phyloP scores from a whole-genome alignment of 768 basidiomycete species.

The Candolleomyces eurysporus region DNA sequence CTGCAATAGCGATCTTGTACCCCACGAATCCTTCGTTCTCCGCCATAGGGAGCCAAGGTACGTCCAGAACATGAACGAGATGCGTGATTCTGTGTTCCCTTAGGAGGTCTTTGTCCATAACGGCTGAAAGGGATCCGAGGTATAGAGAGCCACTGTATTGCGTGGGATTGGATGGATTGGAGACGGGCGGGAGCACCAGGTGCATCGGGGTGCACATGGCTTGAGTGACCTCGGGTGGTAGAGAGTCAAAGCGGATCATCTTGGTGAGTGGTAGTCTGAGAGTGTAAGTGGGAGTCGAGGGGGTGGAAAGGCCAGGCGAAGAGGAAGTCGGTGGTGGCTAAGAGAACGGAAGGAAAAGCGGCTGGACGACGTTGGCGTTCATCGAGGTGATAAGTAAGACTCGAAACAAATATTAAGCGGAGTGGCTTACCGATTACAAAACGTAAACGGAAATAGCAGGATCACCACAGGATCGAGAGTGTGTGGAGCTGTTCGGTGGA shows the following conservation, averaged over 20 bases:
- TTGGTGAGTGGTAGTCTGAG: background rate
- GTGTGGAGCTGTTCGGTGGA: too few relatives aligned
- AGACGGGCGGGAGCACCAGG: slow-evolving; percentile 51
- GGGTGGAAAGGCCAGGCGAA: background rate
- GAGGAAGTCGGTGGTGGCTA: background rate
- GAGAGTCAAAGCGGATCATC: slow-evolving; percentile 79
- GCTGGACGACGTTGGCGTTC: background rate
- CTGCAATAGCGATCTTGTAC: slow-evolving; percentile 68
- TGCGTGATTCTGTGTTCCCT: slow-evolving; percentile 49
- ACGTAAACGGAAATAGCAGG: too few relatives aligned
- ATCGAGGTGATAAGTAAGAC: too few relatives aligned
- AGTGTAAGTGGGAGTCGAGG: too few relatives aligned
- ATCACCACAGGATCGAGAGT: too few relatives aligned
- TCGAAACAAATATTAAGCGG: too few relatives aligned
- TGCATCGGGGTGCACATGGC: slow-evolving; percentile 89
- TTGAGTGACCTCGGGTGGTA: slow-evolving; percentile 74
- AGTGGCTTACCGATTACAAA: too few relatives aligned
- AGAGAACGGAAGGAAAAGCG: background rate
- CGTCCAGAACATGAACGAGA: slow-evolving; percentile 66
- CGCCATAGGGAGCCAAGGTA: slow-evolving; percentile 56
- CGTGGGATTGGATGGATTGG: slow-evolving; percentile 20
- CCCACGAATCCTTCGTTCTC: slow-evolving; percentile 50
- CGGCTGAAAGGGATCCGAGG: slow-evolving; percentile 64
- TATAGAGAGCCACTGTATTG: slow-evolving; percentile 53
- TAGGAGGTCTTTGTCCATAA: slow-evolving; percentile 54